Evolutionary conservation across 2,329 filamentous ascomycete genomes (phyloP), one percentile per base, ranked within the genome.

Genomic region (Pestalotiopsis sp.): DNA sequence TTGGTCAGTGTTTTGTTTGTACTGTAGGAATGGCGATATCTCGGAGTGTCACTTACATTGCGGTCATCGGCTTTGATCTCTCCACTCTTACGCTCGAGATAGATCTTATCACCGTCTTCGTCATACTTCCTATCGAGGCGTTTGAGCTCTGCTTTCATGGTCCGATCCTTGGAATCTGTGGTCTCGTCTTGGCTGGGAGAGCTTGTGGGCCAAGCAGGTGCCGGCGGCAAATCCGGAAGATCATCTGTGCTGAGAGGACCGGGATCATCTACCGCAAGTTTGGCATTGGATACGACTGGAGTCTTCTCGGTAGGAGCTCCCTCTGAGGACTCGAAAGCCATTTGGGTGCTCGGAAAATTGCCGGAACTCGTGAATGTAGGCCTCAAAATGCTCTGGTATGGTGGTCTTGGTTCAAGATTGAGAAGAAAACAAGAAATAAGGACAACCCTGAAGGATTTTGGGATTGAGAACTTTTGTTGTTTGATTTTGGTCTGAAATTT

Each of bases 131-230:
- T 66, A 27, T 80, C 76, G 17, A 77, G 66, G 25, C 75, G 71
- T 67, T 74, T 75, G 66, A 77, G 72, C 58, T 76, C 72, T 60
- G 75, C 78, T 61, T 76, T 77, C 75, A 79, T 77, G 41, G 73
- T 71, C 45, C 75, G 67, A 56, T 78, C 75, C 25, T 69, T 68
- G 4, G n/a, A 31, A 38, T 65, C 56, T 20, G 38, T 52, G 20
- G 3, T 39, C 31, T 62, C n/a, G 31, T 36, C 14, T 20, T 62
- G 27, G 13, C 12, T 39, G 5, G n/a, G 31, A 2, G 31, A 36
- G 31, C 31, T 36, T 36, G 31, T 9, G 6, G 31, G 31, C 31
- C 31, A 36, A 36, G 6, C 7, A 9, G 7, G 31, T 36, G 31
- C 31, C 31, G 31, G 31, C 31, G 31, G 31, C 31, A 36, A 36